These are phyloP conservation scores for Blastomyces gilchristii DNA, from an alignment of 2,329 filamentous ascomycete species.

Conservation along the genomic window DNA sequence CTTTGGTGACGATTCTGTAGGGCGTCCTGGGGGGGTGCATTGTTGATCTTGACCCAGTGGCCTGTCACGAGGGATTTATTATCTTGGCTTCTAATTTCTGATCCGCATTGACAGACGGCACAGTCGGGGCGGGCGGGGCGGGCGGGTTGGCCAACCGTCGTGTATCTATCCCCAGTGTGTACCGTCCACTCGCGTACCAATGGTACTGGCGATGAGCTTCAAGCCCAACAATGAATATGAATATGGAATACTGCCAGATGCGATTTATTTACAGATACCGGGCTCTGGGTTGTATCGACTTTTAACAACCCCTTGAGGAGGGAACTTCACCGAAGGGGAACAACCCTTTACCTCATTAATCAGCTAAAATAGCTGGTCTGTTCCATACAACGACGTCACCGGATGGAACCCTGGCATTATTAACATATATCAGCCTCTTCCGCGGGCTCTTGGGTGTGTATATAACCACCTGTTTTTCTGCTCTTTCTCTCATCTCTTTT, in stretches of 20 bases:
- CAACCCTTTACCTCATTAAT: neutral
- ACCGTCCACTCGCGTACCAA: neutral
- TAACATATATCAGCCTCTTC: neutral
- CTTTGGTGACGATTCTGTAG: neutral
- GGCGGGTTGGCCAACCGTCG: neutral
- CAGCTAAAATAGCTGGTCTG: neutral
- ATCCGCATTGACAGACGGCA: neutral
- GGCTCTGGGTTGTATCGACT: too few species aligned
- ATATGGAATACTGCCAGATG: neutral
- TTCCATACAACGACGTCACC: neutral
- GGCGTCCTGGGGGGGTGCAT: neutral
- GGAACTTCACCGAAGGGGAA: neutral
- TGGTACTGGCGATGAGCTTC: neutral
- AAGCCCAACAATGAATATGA: neutral
- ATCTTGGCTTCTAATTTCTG: neutral
- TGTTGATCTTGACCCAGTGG: neutral
- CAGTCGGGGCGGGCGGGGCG: neutral
- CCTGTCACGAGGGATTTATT: neutral
- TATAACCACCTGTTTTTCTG: neutral
- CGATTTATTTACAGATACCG: too few species aligned
- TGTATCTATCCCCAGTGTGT: neutral
- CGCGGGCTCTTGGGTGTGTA: neutral
- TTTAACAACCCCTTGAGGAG: neutral
- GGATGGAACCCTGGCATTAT: conserved; percentile 1
- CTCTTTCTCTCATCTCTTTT: neutral